Evolutionary conservation across 176 grass and related monocot genomes (phyloP), one percentile per base, ranked within the genome.

Genomic region (Areca catechu): DNA sequence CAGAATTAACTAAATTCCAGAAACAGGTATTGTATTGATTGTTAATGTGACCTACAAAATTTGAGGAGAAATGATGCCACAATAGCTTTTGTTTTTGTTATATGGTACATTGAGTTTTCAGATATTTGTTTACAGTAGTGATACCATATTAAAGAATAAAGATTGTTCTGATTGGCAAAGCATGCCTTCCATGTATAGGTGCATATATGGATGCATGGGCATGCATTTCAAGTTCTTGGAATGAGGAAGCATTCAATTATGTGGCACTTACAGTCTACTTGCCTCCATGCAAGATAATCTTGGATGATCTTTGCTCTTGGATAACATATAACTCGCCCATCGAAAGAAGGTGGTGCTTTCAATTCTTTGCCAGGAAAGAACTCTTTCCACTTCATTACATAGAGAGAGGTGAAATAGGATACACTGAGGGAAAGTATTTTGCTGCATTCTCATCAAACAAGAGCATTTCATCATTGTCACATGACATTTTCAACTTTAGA

Each of bases 11-110:
- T 66, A 95, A 58, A 85, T 85, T 83, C 85, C 89, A 95, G 22
- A 95, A 93, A 29, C 82, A 89, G 69, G 82, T 89, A 60, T 76
- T 89, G 60, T 89, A 89, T 71, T 95, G 89, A 72, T 95, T 95
- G 61, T 66, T 62, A 57, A 66, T 75, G 20, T 95, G 89, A 70
- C 89, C 89, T 95, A 28, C 65, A 77, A 76, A 71, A 64, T 20
- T 55, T 14, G 3, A 37, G 52, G 16, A 20, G 5, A 81, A 73
- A 43, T 10, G 4, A 22, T 20, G 24, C 66, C 5, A 68, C 49
- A 16, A 19, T 79, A 57, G 49, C 49, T 22, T 19, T 3, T 62
- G 0, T 54, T 60, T 27, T 58, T 61, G 17, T 68, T 6, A 53
- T 15, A 43, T 10, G 2, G 2, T 43, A 43, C 34, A 43, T 12